Conservation (phyloP, 805 yeast genomes). For the Myxozyma udenii region DNA sequence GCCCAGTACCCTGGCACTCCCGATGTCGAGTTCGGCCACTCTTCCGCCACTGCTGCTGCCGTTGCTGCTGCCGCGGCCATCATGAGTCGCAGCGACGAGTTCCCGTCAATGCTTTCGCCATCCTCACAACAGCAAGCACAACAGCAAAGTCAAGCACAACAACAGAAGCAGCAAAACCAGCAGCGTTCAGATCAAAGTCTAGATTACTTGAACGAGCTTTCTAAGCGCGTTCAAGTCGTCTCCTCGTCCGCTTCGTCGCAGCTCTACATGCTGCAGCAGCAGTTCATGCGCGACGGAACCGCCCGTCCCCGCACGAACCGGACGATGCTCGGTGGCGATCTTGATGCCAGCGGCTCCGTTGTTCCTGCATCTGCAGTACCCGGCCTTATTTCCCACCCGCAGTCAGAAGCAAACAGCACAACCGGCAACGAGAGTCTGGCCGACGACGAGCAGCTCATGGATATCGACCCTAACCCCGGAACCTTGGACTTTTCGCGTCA, state of each 20-base stretch:
- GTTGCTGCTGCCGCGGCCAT: not conserved
- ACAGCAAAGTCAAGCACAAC: slow-evolving; percentile 1
- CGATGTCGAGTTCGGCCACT: slow-evolving; percentile 19
- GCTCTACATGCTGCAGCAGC: slow-evolving; percentile 29
- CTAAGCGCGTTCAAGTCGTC: slow-evolving; percentile 27
- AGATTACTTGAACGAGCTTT: slow-evolving; percentile 24
- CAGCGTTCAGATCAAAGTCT: slow-evolving; percentile 14
- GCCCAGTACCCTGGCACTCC: slow-evolving; percentile 11
- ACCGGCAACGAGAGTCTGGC: slow-evolving; percentile 14
- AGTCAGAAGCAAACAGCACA: slow-evolving; percentile 13
- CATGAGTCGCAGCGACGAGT: not conserved
- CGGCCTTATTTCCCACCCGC: not conserved
- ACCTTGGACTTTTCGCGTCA: slow-evolving; percentile 11
- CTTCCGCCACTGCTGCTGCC: slow-evolving; percentile 5
- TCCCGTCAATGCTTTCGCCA: not conserved
- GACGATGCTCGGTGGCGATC: not conserved
- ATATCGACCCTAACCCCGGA: slow-evolving; percentile 12
- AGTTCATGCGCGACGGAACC: slow-evolving; percentile 22
- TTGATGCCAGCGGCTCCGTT: not conserved
- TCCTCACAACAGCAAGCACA: not conserved
- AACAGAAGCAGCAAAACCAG: not conserved
- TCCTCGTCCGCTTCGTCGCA: slow-evolving; percentile 26
- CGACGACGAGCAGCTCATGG: slow-evolving; percentile 18
- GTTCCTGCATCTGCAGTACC: not conserved
- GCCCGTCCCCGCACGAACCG: slow-evolving; percentile 7